Evolutionary conservation across 2,329 filamentous ascomycete genomes (phyloP).

Genomic region (Cytospora piceae): DNA sequence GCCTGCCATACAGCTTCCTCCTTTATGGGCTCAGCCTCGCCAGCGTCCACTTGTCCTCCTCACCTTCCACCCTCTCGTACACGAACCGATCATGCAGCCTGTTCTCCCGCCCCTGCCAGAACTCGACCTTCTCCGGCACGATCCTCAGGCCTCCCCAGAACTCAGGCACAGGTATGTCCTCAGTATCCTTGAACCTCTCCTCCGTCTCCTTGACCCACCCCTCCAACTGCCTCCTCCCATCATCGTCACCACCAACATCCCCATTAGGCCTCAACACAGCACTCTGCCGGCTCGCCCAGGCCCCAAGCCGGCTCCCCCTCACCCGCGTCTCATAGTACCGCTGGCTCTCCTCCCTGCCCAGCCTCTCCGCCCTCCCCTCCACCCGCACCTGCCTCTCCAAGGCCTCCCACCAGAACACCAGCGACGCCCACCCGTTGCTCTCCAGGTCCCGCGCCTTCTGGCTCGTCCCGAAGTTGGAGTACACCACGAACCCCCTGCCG

Average conservation of each 20-base stretch:
- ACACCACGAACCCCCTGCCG: constrained; percentile 80
- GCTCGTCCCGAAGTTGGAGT: constrained; percentile 87
- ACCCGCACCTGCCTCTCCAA: constrained; percentile 89
- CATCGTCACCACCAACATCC: constrained; percentile 49
- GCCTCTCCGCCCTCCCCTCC: constrained; percentile 73
- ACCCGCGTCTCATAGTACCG: constrained; percentile 69
- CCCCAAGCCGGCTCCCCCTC: constrained; percentile 81
- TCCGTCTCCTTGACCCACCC: constrained; percentile 77
- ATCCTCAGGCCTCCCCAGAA: constrained; percentile 95
- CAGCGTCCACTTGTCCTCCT: constrained; percentile 62
- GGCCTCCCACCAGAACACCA: constrained; percentile 90
- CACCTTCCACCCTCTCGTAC: constrained; percentile 66
- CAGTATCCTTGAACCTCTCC: constrained; percentile 71
- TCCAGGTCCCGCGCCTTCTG: constrained; percentile 69
- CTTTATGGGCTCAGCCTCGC: constrained; percentile 73
- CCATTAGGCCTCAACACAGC: constrained; percentile 60
- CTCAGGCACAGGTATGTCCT: constrained; percentile 84
- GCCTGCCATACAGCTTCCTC: background rate
- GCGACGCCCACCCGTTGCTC: constrained; percentile 74
- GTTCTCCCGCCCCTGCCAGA: constrained; percentile 92
- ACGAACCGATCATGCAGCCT: constrained; percentile 92
- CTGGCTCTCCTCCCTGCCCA: constrained; percentile 73
- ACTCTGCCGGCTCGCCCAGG: constrained; percentile 92
- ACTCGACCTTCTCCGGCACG: constrained; percentile 85
- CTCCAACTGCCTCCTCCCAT: constrained; percentile 76